Conservation (phyloP, 495 filamentous ascomycete species). For the Aspergillus olivimuriae region DNA sequence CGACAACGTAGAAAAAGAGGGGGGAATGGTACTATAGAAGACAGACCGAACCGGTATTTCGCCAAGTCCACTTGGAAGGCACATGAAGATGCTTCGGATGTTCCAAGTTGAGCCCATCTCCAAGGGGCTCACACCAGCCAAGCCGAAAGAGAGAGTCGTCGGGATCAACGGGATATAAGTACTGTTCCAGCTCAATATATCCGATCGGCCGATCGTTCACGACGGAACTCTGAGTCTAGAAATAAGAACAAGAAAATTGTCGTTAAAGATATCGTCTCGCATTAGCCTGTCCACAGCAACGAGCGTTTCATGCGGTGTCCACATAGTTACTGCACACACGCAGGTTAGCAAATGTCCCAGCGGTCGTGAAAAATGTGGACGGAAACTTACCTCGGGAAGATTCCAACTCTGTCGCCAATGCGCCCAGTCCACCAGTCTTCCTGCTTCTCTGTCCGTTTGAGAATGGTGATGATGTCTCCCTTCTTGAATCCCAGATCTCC, state of each 20-base stretch:
- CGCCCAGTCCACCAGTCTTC: constrained; percentile 84
- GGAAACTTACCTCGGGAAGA: constrained; percentile 55
- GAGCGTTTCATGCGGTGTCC: constrained; percentile 25
- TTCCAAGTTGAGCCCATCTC: too few relatives aligned
- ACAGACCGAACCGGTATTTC: too few relatives aligned
- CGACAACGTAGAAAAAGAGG: too few relatives aligned
- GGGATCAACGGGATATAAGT: constrained; percentile 1
- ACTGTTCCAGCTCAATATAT: constrained; percentile 2
- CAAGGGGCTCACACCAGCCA: too few relatives aligned
- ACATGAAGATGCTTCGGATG: too few relatives aligned
- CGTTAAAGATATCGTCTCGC: constrained; percentile 21
- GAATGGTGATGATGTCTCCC: constrained; percentile 93
- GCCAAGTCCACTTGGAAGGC: too few relatives aligned
- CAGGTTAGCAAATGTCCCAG: constrained; percentile 11
- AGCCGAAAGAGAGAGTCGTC: too few relatives aligned
- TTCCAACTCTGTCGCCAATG: constrained; percentile 57
- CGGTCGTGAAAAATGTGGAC: too few relatives aligned
- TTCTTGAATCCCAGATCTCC: constrained; percentile 96
- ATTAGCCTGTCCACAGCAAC: constrained; percentile 13
- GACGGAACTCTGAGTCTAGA: not conserved
- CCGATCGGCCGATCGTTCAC: not conserved
- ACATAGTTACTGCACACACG: constrained; percentile 36
- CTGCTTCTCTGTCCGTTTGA: constrained; percentile 88
- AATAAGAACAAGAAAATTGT: not conserved
- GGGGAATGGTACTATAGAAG: too few relatives aligned